Base-by-base conservation (phyloP, 129 eudicot genomes). In the Centaurea solstitialis region DNA sequence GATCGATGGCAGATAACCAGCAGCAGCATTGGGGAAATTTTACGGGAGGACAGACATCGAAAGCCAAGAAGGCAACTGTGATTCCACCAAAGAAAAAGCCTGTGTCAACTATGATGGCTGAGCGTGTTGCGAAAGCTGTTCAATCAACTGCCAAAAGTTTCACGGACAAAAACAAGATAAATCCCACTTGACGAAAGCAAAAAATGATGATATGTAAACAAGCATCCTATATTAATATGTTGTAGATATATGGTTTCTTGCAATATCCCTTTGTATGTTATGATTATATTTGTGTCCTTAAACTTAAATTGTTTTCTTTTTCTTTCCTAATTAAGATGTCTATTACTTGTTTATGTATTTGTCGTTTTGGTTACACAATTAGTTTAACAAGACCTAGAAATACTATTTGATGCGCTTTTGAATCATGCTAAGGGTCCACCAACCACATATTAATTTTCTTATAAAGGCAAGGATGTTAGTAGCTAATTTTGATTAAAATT, bases 101-200 rank as follows among this genome's bases (percentile, higher is more conserved):
- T 45, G 68, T 74, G 13, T 74, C 78, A 4, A 74, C 78, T 12
- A 74, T 74, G 78, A 74, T 74, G 68, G 80, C 30, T 3, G 75
- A 81, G 80, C 11, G 0, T 37, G 10, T 12, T 3, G 59, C 6
- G 5, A 28, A 12, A 15, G 45, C 18, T 15, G 33, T 30, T 5
- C n/a, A 23, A 18, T 21, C 35, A 3, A 21, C 22, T 1, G 6
- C 41, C 11, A 37, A 68, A 41, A 22, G 40, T 10, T 21, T 23
- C 61, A 76, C 62, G 39, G 64, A 64, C 57, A 73, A 74, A 38
- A 74, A 18, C 28, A 74, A 74, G 68, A 69, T 62, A 35, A 74
- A 33, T 74, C 85, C 85, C 2, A 3, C 3, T 57, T 57, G 22
- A 57, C 17, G 21, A 4, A 57, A 5, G 6, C 21, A 17, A 21